Base-by-base conservation (phyloP, 495 filamentous ascomycete genomes). In the Neurospora pannonica region DNA sequence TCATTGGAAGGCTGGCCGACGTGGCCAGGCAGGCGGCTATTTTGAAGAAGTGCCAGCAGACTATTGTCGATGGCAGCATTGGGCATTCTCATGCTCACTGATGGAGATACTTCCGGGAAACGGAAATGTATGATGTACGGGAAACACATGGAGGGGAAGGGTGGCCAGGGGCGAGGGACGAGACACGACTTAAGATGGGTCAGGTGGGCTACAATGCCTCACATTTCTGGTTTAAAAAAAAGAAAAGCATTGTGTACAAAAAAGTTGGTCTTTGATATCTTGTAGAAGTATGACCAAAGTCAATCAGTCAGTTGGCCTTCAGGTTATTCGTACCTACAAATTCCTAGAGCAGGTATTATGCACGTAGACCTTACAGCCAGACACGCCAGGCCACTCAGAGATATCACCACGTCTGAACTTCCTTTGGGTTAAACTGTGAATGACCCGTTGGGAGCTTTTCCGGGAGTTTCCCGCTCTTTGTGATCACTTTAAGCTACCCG, bases 21-120 rank as follows among this genome's bases (percentile, higher is more conserved):
- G 91, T 99, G 36, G 91, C 91, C 11, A 92, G 92, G 79, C 96
- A 98, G 79, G 92, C 94, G 40, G 88, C 90, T 37, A 93, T 99
- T 70, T 81, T 99, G 74, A 92, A 93, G 21, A 93, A 95, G 81
- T 98, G 96, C 79, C 92, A 96, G 82, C 90, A 88, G 76, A 86
- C 86, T n/a, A 81, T 87, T 36, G 76, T 76, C 5, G 77, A 78
- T 72, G 81, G 76, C 28, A 83, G 83, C 13, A 76, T 83, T 21
- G 80, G 80, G 17, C 82, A 86, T 76, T 39, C 15, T 38, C 77
- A 80, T 72, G 70, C 74, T 42, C 72, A 74, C 34, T 76, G 36
- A 77, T 11, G 9, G 46, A n/a, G 38, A 36, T 34, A 6, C 15
- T 17, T 8, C 28, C 28, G 28, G 28, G 2, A 8, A 19, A 19